These are phyloP conservation scores for Wickerhamiella azymoides DNA, from an alignment of 805 yeast species.

Conservation along the genomic window DNA sequence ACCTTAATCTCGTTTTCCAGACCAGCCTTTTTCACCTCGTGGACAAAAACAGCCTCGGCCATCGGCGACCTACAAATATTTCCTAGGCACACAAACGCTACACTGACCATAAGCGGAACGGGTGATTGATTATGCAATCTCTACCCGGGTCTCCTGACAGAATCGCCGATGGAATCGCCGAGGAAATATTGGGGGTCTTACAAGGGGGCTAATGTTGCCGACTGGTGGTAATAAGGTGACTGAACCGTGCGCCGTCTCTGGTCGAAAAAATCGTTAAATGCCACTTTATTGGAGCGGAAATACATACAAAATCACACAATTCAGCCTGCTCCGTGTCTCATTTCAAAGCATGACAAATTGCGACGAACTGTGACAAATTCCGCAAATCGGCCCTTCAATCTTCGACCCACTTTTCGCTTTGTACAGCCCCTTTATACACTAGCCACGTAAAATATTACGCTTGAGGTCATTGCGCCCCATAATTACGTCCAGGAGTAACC, in stretches of 20 bases:
- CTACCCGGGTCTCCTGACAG: too few relatives aligned
- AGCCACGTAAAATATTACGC: too few relatives aligned
- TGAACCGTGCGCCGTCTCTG: too few relatives aligned
- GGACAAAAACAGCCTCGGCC: conserved; percentile 88
- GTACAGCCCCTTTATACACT: too few relatives aligned
- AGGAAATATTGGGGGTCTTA: background rate
- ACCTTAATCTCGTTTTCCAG: conserved; percentile 30
- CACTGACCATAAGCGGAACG: conserved; percentile 26
- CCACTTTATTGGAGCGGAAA: too few relatives aligned
- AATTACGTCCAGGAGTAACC: background rate
- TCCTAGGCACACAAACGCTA: conserved; percentile 85
- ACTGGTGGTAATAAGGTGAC: too few relatives aligned
- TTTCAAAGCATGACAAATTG: background rate
- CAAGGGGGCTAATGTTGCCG: background rate
- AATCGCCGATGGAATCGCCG: too few relatives aligned
- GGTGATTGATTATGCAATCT: background rate
- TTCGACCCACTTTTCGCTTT: too few relatives aligned
- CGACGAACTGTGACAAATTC: too few relatives aligned
- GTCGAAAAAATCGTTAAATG: too few relatives aligned
- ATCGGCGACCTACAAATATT: conserved; percentile 95
- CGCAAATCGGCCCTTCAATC: too few relatives aligned
- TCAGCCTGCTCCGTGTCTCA: background rate
- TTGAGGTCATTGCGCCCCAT: background rate
- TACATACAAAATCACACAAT: background rate
- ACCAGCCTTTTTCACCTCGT: conserved; percentile 43